Evolutionary conservation across 2,329 filamentous ascomycete species (phyloP).

Genomic region (Hymenoscyphus infarciens): DNA sequence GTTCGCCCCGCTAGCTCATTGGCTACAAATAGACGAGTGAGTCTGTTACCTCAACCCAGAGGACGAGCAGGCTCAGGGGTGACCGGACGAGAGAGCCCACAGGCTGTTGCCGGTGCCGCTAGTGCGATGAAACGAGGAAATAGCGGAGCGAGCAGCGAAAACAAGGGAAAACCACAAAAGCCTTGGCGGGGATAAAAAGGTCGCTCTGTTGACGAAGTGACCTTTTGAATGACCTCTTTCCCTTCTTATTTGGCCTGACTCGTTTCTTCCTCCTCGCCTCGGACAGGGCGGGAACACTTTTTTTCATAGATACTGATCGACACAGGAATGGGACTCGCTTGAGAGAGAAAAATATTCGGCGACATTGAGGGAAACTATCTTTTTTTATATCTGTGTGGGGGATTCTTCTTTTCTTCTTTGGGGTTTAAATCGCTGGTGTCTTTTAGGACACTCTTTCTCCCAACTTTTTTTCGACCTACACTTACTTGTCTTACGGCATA

Average conservation of each 20-base stretch:
- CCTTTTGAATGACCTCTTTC: not conserved
- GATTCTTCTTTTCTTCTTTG: not conserved
- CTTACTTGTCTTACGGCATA: not conserved
- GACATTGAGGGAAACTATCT: not conserved
- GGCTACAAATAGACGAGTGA: slow-evolving; percentile 48
- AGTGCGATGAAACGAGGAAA: slow-evolving; percentile 38
- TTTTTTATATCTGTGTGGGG: not conserved
- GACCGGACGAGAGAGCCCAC: slow-evolving; percentile 48
- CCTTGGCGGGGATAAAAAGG: slow-evolving; percentile 22
- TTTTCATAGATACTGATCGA: not conserved
- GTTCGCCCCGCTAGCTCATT: slow-evolving; percentile 56
- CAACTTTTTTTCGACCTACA: not conserved
- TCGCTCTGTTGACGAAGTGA: not conserved
- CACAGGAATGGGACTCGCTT: not conserved
- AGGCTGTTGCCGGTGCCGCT: slow-evolving; percentile 45
- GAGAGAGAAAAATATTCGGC: too few relatives aligned
- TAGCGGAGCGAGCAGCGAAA: slow-evolving; percentile 27
- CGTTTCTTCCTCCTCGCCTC: not conserved
- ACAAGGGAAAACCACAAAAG: slow-evolving; percentile 24
- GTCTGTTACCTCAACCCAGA: slow-evolving; percentile 48
- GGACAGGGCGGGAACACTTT: not conserved
- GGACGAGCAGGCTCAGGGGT: slow-evolving; percentile 32
- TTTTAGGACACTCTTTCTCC: not conserved
- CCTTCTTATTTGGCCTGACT: not conserved
- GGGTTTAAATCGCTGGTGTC: not conserved